A percentile compares a stretch with the other conserved stretches of the same genome.
Evolutionary conservation across 2,329 filamentous ascomycete genomes (phyloP).

Genomic region (Colletotrichum sp.): DNA sequence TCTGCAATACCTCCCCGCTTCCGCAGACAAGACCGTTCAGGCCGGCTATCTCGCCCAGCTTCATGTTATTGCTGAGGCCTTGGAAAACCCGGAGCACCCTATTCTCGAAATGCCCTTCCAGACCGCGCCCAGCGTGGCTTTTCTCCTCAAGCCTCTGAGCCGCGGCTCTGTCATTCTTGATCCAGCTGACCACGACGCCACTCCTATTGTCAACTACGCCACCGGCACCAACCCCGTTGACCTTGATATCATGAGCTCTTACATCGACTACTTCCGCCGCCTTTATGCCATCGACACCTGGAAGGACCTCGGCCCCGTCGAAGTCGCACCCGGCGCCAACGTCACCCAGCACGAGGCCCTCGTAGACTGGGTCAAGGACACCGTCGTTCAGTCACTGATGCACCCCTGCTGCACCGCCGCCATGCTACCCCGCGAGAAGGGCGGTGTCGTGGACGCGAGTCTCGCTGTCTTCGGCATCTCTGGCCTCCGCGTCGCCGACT

Average conservation of each 20-base stretch:
- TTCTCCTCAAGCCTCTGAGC: conserved; percentile 33
- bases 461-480: conserved; percentile 37
- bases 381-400: conserved; percentile 38
- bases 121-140: too few relatives aligned
- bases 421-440: conserved; percentile 45
- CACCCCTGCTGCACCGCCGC: conserved; percentile 47
- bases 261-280: conserved; percentile 32
- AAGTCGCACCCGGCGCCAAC: conserved; percentile 31
- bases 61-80: too few relatives aligned
- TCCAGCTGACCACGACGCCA: conserved; percentile 25
- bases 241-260: conserved; percentile 36
- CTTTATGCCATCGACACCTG: conserved; percentile 32
- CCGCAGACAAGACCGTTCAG: too few relatives aligned
- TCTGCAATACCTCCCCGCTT: too few relatives aligned
- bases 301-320: conserved; percentile 30
- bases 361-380: conserved; percentile 31
- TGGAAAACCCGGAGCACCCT: too few relatives aligned
- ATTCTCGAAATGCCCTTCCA: too few relatives aligned
- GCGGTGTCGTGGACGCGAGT: conserved; percentile 38
- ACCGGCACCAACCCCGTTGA: conserved; percentile 40
- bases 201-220: conserved; percentile 37
- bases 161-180: conserved; percentile 36
- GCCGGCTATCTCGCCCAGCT: too few relatives aligned
- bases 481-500: conserved; percentile 35
- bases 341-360: conserved; percentile 23